These are phyloP conservation scores for Hypoxylon perforatum DNA, from an alignment of 495 filamentous ascomycete species.

Conservation along the genomic window DNA sequence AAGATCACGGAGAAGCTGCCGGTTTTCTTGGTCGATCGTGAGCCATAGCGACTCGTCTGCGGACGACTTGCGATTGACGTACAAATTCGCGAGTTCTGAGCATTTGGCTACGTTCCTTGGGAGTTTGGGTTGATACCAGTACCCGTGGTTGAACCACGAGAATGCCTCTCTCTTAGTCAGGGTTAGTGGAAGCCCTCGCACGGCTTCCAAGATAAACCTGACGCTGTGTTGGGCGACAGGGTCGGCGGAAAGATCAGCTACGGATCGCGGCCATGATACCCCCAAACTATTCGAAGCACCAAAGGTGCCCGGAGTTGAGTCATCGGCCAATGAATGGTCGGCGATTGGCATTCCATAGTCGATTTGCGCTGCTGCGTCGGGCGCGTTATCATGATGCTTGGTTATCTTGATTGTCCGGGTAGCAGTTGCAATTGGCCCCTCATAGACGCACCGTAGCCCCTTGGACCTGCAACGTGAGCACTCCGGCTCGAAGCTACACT, in stretches of 20 bases:
- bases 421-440: conserved; percentile 8
- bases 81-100: conserved; percentile 20
- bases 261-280: conserved; percentile 20
- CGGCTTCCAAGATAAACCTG: conserved; percentile 32
- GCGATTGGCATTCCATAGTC: not conserved
- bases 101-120: conserved; percentile 27
- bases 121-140: conserved; percentile 36
- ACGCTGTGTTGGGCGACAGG: conserved; percentile 29
- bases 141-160: conserved; percentile 34
- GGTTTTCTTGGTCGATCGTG: conserved; percentile 25
- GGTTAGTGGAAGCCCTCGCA: conserved; percentile 32
- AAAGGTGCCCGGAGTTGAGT: conserved; percentile 2
- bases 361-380: not conserved
- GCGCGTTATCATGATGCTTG: not conserved
- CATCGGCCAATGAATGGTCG: not conserved
- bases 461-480: conserved; percentile 36
- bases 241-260: conserved; percentile 28
- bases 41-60: conserved; percentile 16
- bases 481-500: conserved; percentile 42
- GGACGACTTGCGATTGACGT: not conserved
- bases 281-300: conserved; percentile 15
- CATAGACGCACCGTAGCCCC: conserved; percentile 37
- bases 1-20: conserved; percentile 20
- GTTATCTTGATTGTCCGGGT: not conserved
- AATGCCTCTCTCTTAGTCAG: conserved; percentile 37